Base-by-base conservation (phyloP, 164 flowering plant genomes). In the Annona squamosa region DNA sequence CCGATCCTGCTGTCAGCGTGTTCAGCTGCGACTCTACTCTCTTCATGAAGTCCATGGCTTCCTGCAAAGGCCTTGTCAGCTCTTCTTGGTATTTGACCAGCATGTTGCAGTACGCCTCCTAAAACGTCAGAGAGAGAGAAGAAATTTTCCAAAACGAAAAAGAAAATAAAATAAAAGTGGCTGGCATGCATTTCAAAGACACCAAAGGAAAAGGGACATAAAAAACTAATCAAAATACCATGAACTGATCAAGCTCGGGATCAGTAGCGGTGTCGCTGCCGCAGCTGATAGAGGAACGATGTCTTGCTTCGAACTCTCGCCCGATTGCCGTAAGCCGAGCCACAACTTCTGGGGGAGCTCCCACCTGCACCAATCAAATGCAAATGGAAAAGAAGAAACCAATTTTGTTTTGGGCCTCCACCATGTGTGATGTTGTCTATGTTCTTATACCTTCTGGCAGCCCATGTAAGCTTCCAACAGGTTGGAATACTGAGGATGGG, bases 101-200 rank as follows among this genome's bases (percentile, higher is more conserved):
- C 97, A 92, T 91, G 69, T 92, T 91, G 48, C 86, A 91, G 68
- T 95, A 95, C 0, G 98, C 99, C 80, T 91, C 99, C 99, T 95
- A n/a, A 45, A 46, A 71, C 46, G n/a, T 19, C 42, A 61, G 46
- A 52, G 59, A 52, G 4, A 74, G 4, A 13, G 46, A 65, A 16
- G 3, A 69, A 37, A 52, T 52, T 52, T 52, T 52, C 3, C 3
- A 67, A 46, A 72, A 59, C 45, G 45, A 68, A 3, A 42, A 46
- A 43, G 26, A 5, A 68, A 12, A 12, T 3, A 46, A 18, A n/a
- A 46, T 5, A 67, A 67, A 68, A 45, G 46, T 0, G 45, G n/a
- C 13, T 16, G 59, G 17, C 13, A 9, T 52, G 59, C 59, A 9
- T 52, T 52, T 52, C 59, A 52, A 52, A 52, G 59, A 2, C 13